Evolutionary conservation across 495 filamentous ascomycete genomes (phyloP), one percentile per base, ranked within the genome.

Genomic region (Penicillium turbatum): DNA sequence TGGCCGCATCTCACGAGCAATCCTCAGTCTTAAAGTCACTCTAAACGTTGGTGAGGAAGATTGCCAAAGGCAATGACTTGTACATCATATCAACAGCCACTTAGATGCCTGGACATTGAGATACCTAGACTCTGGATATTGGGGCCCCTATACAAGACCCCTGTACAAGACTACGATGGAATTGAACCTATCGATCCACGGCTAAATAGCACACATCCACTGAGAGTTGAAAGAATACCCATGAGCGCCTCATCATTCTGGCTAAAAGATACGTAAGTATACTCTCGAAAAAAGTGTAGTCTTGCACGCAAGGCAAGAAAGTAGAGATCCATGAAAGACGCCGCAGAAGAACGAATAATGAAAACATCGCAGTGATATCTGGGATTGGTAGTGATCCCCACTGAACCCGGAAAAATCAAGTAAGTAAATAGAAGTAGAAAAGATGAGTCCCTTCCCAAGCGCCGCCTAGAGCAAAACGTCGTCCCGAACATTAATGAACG

Each of bases 401-500:
- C 10, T 15, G 12, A 38, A 17, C n/a, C n/a, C 38, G 13, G 24
- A n/a, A 13, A 15, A n/a, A 12, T 19, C 27, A 13, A 42, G 40
- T n/a, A 42, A 26, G 34, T 6, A 24, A 35, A 31, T 24, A 32
- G 26, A 16, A 35, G 24, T 26, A 37, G 34, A 19, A 38, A 11
- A 37, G 19, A 43, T 21, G 35, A 21, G 9, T 3, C 24, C 13
- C 13, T 19, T 24, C 21, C 21, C 21, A 24, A 24, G 21, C 21
- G 21, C 21, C 29, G 24, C 34, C 34, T 5, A 46, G 42, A 68
- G 63, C 51, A 88, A 68, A 71, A 86, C 72, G 50, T 86, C 82
- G 66, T 86, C 79, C 13, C 74, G 70, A 51, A 97, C 79, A 70
- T 92, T 92, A 60, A 98, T 81, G 69, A 98, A 90, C 47, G 90